Base-by-base conservation (phyloP, 2,329 filamentous ascomycete species). In the Domatiomyces globalis region DNA sequence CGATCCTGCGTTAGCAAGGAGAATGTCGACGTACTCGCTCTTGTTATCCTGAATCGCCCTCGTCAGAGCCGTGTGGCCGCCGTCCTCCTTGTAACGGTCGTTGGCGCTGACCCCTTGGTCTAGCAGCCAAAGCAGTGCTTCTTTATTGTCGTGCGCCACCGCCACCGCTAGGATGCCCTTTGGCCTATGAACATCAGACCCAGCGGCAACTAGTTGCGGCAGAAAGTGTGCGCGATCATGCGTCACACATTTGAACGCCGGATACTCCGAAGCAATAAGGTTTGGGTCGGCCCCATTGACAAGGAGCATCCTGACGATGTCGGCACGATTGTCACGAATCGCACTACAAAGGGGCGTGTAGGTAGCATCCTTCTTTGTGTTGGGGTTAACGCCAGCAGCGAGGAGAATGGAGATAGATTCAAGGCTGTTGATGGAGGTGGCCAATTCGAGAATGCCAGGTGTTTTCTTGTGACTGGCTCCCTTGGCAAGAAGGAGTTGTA, bases 341-440 rank as follows among this genome's bases (percentile, higher is more conserved):
- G 81, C 73, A 0, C 80, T 79, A 67, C 81, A 84, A 0, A 85
- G 69, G 0, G 81, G 81, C 0, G 81, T 84, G 64, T 82, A 85
- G 29, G 78, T 75, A 7, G 79, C 79, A 55, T 84, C 81, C 62
- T 81, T 82, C 57, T 77, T 79, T 8, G 70, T 62, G 55, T 83
- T 80, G 43, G 78, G 77, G 46, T 77, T 73, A n/a, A 82, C 76
- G 10, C 77, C 77, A 1, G 76, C 73, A 22, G 76, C 71, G 47
- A 81, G 69, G 2, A 83, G 70, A 22, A 78, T 70, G 22, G 72
- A 71, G 10, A 83, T 73, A 0, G 77, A 76, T 54, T 83, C 79
- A 50, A 81, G 70, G 63, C 78, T 81, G 67, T 83, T 83, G 61
- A 81, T 69, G 52, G 76, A 78, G 4, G 76, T 68, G 5, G 80